phyloP scores from a whole-genome alignment of 306 rosid species.

The Pterocarpus macrocarpus region DNA sequence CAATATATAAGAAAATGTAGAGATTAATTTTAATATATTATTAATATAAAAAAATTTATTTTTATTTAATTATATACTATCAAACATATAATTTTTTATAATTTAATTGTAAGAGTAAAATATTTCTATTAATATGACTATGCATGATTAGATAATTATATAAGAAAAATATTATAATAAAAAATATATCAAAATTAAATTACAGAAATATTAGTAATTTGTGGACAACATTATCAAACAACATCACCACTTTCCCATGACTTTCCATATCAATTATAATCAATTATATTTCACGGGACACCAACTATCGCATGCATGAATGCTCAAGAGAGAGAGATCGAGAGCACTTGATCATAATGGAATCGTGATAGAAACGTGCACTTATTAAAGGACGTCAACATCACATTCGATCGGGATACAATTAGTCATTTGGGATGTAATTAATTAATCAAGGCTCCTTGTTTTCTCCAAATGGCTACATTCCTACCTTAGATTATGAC shows the following conservation, averaged over 20 bases:
- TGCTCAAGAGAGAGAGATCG: not conserved
- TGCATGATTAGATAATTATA: too few relatives aligned
- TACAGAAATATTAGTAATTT: too few relatives aligned
- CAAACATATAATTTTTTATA: too few relatives aligned
- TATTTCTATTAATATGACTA: too few relatives aligned
- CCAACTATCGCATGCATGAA: not conserved
- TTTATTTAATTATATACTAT: too few relatives aligned
- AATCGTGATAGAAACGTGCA: conserved; percentile 26
- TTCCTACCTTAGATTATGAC: conserved; percentile 26
- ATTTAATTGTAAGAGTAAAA: too few relatives aligned
- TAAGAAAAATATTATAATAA: too few relatives aligned
- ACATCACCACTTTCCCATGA: not conserved
- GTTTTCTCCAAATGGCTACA: conserved; percentile 8
- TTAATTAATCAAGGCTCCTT: not conserved
- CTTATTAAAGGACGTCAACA: conserved; percentile 12
- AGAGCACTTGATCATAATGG: conserved; percentile 8
- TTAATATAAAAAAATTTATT: too few relatives aligned
- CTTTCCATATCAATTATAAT: not conserved
- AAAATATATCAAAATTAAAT: too few relatives aligned
- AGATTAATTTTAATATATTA: too few relatives aligned
- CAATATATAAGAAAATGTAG: too few relatives aligned
- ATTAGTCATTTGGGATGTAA: not conserved
- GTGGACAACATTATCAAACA: not conserved
- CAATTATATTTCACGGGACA: conserved; percentile 26
- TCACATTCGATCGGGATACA: not conserved